Base-by-base conservation (phyloP, 257 asterid genomes). In the Asclepias syriaca region DNA sequence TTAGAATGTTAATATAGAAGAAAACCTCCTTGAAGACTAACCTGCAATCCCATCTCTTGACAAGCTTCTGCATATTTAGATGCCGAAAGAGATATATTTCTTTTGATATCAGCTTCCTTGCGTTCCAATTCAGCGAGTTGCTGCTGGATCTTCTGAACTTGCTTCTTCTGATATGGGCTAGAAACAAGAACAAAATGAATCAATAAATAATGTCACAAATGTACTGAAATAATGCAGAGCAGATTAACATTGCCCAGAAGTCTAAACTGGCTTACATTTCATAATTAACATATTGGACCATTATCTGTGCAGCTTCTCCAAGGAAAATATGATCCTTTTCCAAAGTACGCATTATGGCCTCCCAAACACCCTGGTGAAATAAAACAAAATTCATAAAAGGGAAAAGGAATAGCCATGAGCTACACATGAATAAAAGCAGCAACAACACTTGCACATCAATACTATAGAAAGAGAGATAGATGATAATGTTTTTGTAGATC, bases 21-120 rank as follows among this genome's bases (percentile, higher is more conserved):
- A 46, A 59, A 7, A 22, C 4, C 27, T 50, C 58, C 48, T 24
- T 9, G 8, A 74, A 68, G 58, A 43, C 39, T 63, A 72, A 94
- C 99, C 98, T 88, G 95, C 89, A 94, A 78, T 22, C 97, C 98
- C 56, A 94, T 86, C 83, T 91, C 97, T 74, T 87, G 98, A 81
- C 98, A 91, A 75, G 97, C 97, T 86, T 94, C 98, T 14, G 89
- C 79, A 78, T 87, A 94, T 81, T 94, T 94, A 64, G 95, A 69
- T 14, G 96, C 97, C 19, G 96, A 94, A 68, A 94, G 93, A 79
- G 97, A 85, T 10, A 93, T 98, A 81, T 87, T 89, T 86, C 98
- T 83, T 84, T 94, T 94, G 60, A 88, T 90, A 77, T 94, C 97
- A 79, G 93, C 81, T 86, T 91, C 99, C 82, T 83, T 94, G 66